phyloP scores from a whole-genome alignment of 176 grass and related monocot species.

The Neostapfia colusana region DNA sequence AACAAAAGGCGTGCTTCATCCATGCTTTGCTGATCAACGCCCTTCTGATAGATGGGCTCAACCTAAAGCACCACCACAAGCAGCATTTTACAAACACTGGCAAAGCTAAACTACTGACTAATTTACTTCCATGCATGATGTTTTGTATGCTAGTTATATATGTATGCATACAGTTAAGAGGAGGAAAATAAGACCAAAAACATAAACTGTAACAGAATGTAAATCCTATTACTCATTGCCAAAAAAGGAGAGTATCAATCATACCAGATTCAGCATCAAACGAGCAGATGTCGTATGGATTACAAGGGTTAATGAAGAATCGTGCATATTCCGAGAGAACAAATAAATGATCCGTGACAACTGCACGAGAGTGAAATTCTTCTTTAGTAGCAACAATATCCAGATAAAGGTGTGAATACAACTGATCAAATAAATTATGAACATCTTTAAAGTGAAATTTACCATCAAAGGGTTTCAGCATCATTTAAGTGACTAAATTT shows the following conservation, averaged over 20 bases:
- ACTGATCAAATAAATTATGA: not conserved
- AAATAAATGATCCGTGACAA: conserved; percentile 95
- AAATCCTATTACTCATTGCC: conserved; percentile 19
- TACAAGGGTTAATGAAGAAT: conserved; percentile 90
- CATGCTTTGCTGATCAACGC: conserved; percentile 91
- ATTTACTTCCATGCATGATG: conserved; percentile 7
- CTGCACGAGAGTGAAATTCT: conserved; percentile 60
- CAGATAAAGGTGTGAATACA: conserved; percentile 24
- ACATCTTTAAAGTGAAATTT: not conserved
- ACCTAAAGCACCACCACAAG: conserved; percentile 58
- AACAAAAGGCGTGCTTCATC: conserved; percentile 92
- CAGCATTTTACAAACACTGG: conserved; percentile 25
- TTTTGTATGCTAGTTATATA: conserved; percentile 10
- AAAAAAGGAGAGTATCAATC: conserved; percentile 41
- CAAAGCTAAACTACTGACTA: not conserved
- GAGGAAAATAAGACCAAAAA: conserved; percentile 8
- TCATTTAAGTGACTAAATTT: conserved; percentile 5
- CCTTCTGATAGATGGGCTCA: conserved; percentile 99
- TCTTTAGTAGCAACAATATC: conserved; percentile 32
- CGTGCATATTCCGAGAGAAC: conserved; percentile 99
- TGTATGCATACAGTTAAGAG: conserved; percentile 15
- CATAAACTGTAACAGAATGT: not conserved
- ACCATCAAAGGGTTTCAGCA: not conserved
- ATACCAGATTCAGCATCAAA: conserved; percentile 97
- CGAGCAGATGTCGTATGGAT: conserved; percentile 98